Conservation (phyloP, 1,139 yeast species). For the Debaryomyces udenii region DNA sequence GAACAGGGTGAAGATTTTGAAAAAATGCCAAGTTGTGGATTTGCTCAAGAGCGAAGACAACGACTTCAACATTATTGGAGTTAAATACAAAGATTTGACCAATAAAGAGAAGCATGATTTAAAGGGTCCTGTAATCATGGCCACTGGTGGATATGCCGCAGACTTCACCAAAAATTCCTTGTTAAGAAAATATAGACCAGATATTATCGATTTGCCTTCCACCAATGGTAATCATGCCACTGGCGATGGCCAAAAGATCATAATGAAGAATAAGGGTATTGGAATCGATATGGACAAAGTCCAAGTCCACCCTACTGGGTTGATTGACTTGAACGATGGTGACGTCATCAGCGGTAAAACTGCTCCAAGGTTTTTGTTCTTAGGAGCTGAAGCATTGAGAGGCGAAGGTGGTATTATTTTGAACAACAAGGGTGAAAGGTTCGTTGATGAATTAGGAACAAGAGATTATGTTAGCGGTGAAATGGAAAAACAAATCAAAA, state of each 20-base stretch:
- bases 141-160: constrained; percentile 81
- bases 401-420: constrained; percentile 77
- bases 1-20: constrained; percentile 50
- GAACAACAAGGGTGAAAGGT: constrained; percentile 64
- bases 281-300: constrained; percentile 76
- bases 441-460: constrained; percentile 71
- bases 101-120: constrained; percentile 36
- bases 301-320: constrained; percentile 84
- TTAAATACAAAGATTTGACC: constrained; percentile 47
- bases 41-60: constrained; percentile 38
- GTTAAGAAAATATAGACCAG: constrained; percentile 61
- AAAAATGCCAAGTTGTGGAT: constrained; percentile 60
- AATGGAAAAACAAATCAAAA: constrained; percentile 49
- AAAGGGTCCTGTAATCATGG: constrained; percentile 64
- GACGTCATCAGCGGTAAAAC: constrained; percentile 45
- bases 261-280: constrained; percentile 59
- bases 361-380: constrained; percentile 57
- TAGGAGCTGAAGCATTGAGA: constrained; percentile 79
- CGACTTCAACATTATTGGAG: constrained; percentile 43
- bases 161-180: constrained; percentile 57
- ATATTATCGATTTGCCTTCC: constrained; percentile 63
- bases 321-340: constrained; percentile 64
- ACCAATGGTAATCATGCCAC: constrained; percentile 77
- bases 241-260: constrained; percentile 73
- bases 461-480: constrained; percentile 70